Percentiles rank a stretch among this genome's conserved stretches.
These are phyloP conservation scores for Tolypocladium paradoxum DNA, from an alignment of 2,329 filamentous ascomycete genomes.

Conservation along the genomic window DNA sequence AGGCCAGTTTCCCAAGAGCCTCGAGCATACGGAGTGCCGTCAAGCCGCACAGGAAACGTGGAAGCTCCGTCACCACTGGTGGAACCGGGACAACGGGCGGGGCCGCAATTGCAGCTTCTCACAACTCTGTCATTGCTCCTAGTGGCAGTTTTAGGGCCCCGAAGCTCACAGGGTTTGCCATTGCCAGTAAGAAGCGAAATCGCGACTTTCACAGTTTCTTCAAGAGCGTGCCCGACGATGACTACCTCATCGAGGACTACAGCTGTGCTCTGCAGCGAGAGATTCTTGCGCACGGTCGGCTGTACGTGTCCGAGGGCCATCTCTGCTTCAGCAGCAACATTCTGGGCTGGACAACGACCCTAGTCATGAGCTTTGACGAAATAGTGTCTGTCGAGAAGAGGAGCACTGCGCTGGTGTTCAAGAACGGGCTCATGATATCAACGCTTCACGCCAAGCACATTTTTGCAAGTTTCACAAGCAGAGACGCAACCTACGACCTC, in stretches of 20 bases:
- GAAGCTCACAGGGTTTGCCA: slow-evolving; percentile 86
- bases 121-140: slow-evolving; percentile 57
- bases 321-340: slow-evolving; percentile 99
- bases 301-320: slow-evolving; percentile 95
- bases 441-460: slow-evolving; percentile 91
- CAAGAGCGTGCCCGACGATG: slow-evolving; percentile 93
- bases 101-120: slow-evolving; percentile 60
- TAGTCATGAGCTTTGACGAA: slow-evolving; percentile 97
- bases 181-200: slow-evolving; percentile 92
- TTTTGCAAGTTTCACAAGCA: slow-evolving; percentile 88
- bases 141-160: slow-evolving; percentile 47
- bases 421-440: slow-evolving; percentile 93
- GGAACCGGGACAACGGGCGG: slow-evolving; percentile 44
- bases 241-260: slow-evolving; percentile 97
- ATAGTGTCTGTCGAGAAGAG: slow-evolving; percentile 95
- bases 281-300: slow-evolving; percentile 82
- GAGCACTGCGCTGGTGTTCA: slow-evolving; percentile 89
- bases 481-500: slow-evolving; percentile 92
- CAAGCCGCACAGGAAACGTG: slow-evolving; percentile 59
- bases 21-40: slow-evolving; percentile 57
- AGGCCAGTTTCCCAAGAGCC: slow-evolving; percentile 47
- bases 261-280: slow-evolving; percentile 93
- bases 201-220: slow-evolving; percentile 90
- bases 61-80: slow-evolving; percentile 64
- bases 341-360: slow-evolving; percentile 90